Percentiles rank a stretch among this genome's conserved stretches.
Evolutionary conservation across 129 eudicot species (phyloP).

Genomic region (Escallonia herrerae): DNA sequence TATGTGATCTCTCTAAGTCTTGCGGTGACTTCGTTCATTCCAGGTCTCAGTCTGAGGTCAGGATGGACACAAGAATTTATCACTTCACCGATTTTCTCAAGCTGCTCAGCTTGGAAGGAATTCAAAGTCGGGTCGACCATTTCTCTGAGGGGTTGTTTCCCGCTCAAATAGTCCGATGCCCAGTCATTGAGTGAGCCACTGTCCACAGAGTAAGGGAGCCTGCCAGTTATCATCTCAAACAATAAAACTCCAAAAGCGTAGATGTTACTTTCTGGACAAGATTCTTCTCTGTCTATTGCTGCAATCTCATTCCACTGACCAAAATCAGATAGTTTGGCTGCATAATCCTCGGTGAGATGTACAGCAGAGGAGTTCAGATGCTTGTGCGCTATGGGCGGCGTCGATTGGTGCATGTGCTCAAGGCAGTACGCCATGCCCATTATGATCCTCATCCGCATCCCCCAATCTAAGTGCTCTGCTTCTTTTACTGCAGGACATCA

Average conservation of each 20-base stretch:
- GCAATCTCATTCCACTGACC: conserved; percentile 46
- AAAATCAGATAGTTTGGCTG: conserved; percentile 83
- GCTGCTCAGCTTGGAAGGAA: conserved; percentile 48
- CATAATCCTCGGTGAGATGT: conserved; percentile 82
- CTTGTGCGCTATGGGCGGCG: conserved; percentile 59
- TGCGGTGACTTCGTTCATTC: conserved; percentile 49
- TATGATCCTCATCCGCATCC: conserved; percentile 60
- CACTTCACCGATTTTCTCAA: conserved; percentile 38
- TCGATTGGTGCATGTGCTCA: conserved; percentile 74
- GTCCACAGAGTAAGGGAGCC: conserved; percentile 53
- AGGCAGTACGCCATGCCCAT: conserved; percentile 98
- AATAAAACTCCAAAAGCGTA: conserved; percentile 73
- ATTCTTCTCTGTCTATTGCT: conserved; percentile 25
- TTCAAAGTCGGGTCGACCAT: conserved; percentile 64
- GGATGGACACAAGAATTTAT: conserved; percentile 49
- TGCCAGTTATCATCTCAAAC: conserved; percentile 71
- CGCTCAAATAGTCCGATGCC: conserved; percentile 65
- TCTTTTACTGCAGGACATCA: conserved; percentile 56
- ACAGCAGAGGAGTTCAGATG: conserved; percentile 62
- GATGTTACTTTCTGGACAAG: conserved; percentile 53
- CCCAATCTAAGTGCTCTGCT: conserved; percentile 92
- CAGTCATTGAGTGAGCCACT: conserved; percentile 52
- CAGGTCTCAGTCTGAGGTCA: conserved; percentile 42
- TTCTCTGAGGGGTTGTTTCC: conserved; percentile 32
- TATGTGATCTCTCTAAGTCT: conserved; percentile 70